phyloP scores from a whole-genome alignment of 305 asterid species.

The Petunia hybrid region DNA sequence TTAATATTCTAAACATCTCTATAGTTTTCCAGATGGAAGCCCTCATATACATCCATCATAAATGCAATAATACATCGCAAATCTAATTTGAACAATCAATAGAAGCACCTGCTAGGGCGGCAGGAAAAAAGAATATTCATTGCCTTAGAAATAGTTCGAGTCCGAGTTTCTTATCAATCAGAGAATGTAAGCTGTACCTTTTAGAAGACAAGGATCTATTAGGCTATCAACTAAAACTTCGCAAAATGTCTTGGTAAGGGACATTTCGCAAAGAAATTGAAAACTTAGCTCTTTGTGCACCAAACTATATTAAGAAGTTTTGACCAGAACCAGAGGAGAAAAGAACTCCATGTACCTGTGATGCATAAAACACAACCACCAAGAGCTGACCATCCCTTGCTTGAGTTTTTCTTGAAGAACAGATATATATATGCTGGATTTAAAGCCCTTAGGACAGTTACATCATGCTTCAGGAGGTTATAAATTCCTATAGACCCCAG shows the following conservation, averaged over 20 bases:
- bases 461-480: slow-evolving; percentile 75
- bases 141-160: slow-evolving; percentile 2
- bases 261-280: neutral
- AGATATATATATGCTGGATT: slow-evolving; percentile 86
- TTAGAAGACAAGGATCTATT: slow-evolving; percentile 6
- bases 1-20: neutral
- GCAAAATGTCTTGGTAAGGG: neutral
- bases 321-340: neutral
- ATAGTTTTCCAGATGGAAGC: neutral
- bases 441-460: slow-evolving; percentile 76
- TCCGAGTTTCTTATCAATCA: slow-evolving; percentile 17
- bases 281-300: neutral
- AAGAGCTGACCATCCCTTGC: slow-evolving; percentile 87
- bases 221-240: neutral
- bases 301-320: neutral
- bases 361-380: slow-evolving; percentile 99
- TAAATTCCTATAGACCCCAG: slow-evolving; percentile 85
- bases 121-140: slow-evolving; percentile 17
- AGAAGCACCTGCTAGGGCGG: slow-evolving; percentile 1
- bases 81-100: neutral
- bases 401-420: slow-evolving; percentile 79
- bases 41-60: neutral
- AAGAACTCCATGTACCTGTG: slow-evolving; percentile 64
- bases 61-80: neutral
- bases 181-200: neutral